Evolutionary conservation across 441 rosid species (phyloP).

Genomic region (Theobroma grandiflorum): DNA sequence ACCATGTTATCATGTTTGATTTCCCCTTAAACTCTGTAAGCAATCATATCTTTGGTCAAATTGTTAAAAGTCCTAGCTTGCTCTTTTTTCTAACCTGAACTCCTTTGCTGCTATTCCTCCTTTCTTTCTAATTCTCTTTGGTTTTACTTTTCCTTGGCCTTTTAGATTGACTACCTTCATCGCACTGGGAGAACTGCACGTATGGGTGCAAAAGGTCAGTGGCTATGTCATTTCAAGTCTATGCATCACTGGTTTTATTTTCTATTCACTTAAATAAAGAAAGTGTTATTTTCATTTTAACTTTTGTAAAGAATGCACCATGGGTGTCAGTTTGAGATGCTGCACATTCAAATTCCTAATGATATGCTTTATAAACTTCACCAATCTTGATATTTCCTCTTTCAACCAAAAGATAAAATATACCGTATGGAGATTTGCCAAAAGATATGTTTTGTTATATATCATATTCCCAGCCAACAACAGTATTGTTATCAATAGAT

Average conservation of each 20-base stretch:
- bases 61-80: background rate
- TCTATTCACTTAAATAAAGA: background rate
- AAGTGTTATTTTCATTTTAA: background rate
- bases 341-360: background rate
- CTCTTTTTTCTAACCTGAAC: background rate
- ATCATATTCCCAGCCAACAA: background rate
- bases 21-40: slow-evolving; percentile 91
- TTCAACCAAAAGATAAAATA: background rate
- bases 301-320: background rate
- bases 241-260: slow-evolving; percentile 13
- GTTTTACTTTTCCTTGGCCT: slow-evolving; percentile 27
- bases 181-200: slow-evolving; percentile 96
- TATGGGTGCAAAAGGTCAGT: slow-evolving; percentile 94
- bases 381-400: background rate
- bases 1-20: slow-evolving; percentile 94
- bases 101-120: background rate
- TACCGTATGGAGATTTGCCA: background rate
- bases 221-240: slow-evolving; percentile 10
- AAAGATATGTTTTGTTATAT: background rate
- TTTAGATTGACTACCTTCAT: slow-evolving; percentile 93
- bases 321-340: background rate
- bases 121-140: background rate
- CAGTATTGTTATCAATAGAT: background rate
- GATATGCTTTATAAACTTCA: background rate
- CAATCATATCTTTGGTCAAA: slow-evolving; percentile 13